Evolutionary conservation across 164 flowering plant genomes (phyloP).

Genomic region (Santalum album): DNA sequence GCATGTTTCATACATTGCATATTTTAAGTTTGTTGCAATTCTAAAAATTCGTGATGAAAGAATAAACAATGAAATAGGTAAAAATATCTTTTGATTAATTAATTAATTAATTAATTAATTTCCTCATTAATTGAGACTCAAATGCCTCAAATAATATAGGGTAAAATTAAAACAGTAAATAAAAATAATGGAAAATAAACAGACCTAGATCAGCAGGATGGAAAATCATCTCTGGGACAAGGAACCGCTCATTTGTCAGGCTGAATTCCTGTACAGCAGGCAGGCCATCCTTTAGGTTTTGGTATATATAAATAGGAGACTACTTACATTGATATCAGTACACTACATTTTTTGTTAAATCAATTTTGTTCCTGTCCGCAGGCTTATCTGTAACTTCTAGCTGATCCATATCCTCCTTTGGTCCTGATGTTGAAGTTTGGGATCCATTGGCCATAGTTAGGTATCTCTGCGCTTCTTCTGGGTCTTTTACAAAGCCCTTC

Average conservation of each 20-base stretch:
- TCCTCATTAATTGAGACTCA: too few relatives aligned
- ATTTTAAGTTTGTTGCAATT: too few relatives aligned
- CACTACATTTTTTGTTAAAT: slow-evolving; percentile 68
- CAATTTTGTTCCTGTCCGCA: slow-evolving; percentile 47
- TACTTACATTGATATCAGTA: neutral
- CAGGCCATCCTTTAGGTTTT: neutral
- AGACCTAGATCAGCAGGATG: slow-evolving; percentile 92
- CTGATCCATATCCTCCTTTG: slow-evolving; percentile 18
- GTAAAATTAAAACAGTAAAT: too few relatives aligned
- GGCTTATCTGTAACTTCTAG: slow-evolving; percentile 27
- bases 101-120: too few relatives aligned
- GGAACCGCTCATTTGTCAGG: slow-evolving; percentile 89
- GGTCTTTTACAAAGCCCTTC: slow-evolving; percentile 80
- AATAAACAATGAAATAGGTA: too few relatives aligned
- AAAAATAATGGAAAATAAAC: slow-evolving; percentile 12
- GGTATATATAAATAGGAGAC: neutral
- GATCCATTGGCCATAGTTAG: slow-evolving; percentile 26
- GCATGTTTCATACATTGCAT: too few relatives aligned
- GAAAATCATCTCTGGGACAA: slow-evolving; percentile 97
- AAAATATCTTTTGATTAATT: too few relatives aligned
- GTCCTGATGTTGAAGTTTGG: slow-evolving; percentile 8
- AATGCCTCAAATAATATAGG: too few relatives aligned
- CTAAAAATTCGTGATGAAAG: too few relatives aligned
- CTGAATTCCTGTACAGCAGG: slow-evolving; percentile 60
- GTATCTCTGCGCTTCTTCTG: slow-evolving; percentile 56